Evolutionary conservation across 2,329 filamentous ascomycete genomes (phyloP), one percentile per base, ranked within the genome.

Genomic region (Arthrobotrys iridis): DNA sequence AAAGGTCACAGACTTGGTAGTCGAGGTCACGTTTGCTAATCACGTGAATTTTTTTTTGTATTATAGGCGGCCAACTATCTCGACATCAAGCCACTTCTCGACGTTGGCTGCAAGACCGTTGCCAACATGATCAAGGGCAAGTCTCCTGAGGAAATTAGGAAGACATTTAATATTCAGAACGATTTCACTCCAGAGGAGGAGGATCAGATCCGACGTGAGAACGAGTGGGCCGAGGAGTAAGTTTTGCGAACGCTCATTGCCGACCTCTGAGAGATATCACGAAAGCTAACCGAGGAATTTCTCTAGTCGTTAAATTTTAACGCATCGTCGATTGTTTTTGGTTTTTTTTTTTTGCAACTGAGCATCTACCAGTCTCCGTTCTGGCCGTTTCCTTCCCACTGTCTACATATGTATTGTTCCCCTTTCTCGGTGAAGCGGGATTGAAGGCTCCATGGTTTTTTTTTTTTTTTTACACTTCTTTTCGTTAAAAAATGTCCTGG

Each of bases 71-170:
- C 94, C 80, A 99, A 99, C 87, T 99, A 98, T 83, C 90, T 99
- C 74, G 95, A 99, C 79, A 99, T 99, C 86, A 99, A 98, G 88
- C 91, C 93, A 0, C 91, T 99, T 0, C 90, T 99, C 26, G 95
- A 99, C 78, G 94, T 98, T 74, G 95, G 95, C 77, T 99, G 95
- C 89, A 99, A 99, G 88, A 99, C 95, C 0, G 95, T 99, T 13
- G 95, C 95, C 77, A 99, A 99, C 85, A 99, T 99, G 95, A 99
- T 99, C 87, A 99, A 99, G 91, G 95, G 95, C 85, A 99, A 99
- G 87, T 97, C 93, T 0, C 95, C 95, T 2, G 95, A 99, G 83
- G 95, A 99, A 86, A 99, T 99, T 80, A 92, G 95, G 59, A 99
- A 98, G 87, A 99, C 95, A 0, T 99, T 99, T 86, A 99, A 99